Base-by-base conservation (phyloP, 129 eudicot species). In the Helichrysum umbraculigerum region DNA sequence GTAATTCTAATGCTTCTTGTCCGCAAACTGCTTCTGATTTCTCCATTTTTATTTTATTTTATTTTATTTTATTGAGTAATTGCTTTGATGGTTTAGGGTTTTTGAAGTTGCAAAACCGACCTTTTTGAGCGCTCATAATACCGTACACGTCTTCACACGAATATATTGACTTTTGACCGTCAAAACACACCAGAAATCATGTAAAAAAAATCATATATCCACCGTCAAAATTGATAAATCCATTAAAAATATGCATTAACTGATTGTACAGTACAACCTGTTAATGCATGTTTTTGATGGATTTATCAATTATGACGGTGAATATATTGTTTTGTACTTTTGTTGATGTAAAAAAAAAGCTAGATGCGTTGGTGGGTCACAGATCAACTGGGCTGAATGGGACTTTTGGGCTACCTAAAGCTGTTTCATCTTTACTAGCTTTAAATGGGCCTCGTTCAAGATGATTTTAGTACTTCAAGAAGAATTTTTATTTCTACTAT, bases 1-100 rank as follows among this genome's bases (percentile, higher is more conserved):
- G 95, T 54, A 91, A 82, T 29, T 87, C 88, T 39, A 91, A 77
- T 20, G 97, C 95, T 79, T 91, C 92, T 77, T 88, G 74, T n/a
- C 80, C 87, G 63, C 97, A 91, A 28, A 86, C 85, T 3, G 86
- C 69, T 57, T 84, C 83, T 2, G 70, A 70, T 83, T 79, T 83
- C 68, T 81, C 85, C 79, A 82, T 82, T 58, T 57, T 3, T n/a
- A n/a, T 66, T 66, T 28, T 4, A n/a, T n/a, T 25, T 25, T 25
- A 25, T 25, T 25, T 25, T 25, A 25, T 25, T 25, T 32, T 15
- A 12, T 1, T 64, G 20, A 16, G 69, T 17, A 64, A 64, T 25
- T 25, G 28, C 6, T 32, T 2, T 15, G 34, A 29, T 9, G 14
- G 0, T 62, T n/a, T 15, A 33, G 52, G 71, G 71, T 37, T 67